Evolutionary conservation across 192 early-diverging fungal species (phyloP).

Genomic region (Glomus cerebriforme): DNA sequence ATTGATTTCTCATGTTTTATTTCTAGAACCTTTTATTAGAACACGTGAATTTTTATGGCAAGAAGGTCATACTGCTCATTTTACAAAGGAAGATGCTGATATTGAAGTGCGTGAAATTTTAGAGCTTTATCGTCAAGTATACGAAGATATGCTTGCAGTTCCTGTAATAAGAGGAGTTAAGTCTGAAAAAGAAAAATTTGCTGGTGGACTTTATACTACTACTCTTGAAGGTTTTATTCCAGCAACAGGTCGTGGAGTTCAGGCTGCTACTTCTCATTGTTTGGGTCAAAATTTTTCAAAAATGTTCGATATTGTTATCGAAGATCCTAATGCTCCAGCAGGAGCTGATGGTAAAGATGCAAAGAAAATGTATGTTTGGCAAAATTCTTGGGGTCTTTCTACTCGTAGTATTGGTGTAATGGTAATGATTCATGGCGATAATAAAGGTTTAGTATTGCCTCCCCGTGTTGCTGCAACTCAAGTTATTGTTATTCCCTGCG

Average conservation of each 20-base stretch:
- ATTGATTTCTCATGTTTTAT: slow-evolving; percentile 2
- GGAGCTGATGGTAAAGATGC: slow-evolving; percentile 55
- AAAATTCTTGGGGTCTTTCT: slow-evolving; percentile 98
- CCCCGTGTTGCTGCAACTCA: slow-evolving; percentile 90
- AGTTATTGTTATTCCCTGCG: slow-evolving; percentile 91
- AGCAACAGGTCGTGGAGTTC: slow-evolving; percentile 95
- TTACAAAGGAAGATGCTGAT: slow-evolving; percentile 86
- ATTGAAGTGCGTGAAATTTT: slow-evolving; percentile 87
- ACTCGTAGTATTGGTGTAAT: slow-evolving; percentile 98
- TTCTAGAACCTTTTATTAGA: slow-evolving; percentile 89
- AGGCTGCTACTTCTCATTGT: slow-evolving; percentile 97
- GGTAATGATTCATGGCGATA: slow-evolving; percentile 99
- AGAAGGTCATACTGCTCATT: slow-evolving; percentile 97
- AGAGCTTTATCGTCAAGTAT: slow-evolving; percentile 94
- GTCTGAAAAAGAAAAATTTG: slow-evolving; percentile 99
- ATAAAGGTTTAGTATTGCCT: slow-evolving; percentile 97
- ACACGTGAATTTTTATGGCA: slow-evolving; percentile 99
- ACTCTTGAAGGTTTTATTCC: slow-evolving; percentile 98
- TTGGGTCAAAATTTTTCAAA: slow-evolving; percentile 99
- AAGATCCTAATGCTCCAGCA: slow-evolving; percentile 73
- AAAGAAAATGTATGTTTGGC: slow-evolving; percentile 86
- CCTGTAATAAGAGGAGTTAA: slow-evolving; percentile 96
- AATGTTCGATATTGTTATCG: slow-evolving; percentile 95
- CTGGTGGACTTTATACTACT: slow-evolving; percentile 96
- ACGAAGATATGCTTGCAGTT: slow-evolving; percentile 95